Percentiles rank a stretch among this genome's conserved stretches.
Conservation (phyloP, 202 grass and related monocot species). For the Alloteropsis angusta region DNA sequence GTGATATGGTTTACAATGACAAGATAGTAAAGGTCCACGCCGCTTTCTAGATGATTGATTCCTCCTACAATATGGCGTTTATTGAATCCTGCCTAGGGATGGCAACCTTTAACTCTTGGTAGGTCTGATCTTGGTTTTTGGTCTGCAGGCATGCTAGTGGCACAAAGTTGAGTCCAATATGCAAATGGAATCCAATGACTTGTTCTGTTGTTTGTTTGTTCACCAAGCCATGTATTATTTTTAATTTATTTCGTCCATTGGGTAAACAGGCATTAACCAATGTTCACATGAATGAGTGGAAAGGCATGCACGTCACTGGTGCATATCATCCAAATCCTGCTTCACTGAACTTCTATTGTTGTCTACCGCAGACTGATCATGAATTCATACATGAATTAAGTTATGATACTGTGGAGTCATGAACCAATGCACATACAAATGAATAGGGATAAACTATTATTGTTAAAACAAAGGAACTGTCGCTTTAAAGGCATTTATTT, state of each 20-base stretch:
- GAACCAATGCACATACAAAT: constrained; percentile 17
- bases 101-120: neutral
- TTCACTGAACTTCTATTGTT: neutral
- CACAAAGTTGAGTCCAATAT: neutral
- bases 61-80: neutral
- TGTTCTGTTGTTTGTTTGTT: neutral
- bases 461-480: neutral
- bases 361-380: neutral
- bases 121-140: neutral
- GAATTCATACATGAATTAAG: neutral
- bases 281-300: neutral
- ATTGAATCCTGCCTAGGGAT: neutral
- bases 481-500: neutral
- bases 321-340: neutral
- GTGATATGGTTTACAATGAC: neutral
- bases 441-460: neutral
- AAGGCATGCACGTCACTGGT: neutral
- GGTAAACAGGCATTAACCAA: neutral
- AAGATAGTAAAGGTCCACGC: neutral
- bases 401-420: neutral
- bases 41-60: neutral
- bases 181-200: neutral
- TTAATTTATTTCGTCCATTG: neutral
- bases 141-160: neutral
- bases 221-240: neutral